Conservation (phyloP, 2,329 filamentous ascomycete genomes). For the Alternaria solani region DNA sequence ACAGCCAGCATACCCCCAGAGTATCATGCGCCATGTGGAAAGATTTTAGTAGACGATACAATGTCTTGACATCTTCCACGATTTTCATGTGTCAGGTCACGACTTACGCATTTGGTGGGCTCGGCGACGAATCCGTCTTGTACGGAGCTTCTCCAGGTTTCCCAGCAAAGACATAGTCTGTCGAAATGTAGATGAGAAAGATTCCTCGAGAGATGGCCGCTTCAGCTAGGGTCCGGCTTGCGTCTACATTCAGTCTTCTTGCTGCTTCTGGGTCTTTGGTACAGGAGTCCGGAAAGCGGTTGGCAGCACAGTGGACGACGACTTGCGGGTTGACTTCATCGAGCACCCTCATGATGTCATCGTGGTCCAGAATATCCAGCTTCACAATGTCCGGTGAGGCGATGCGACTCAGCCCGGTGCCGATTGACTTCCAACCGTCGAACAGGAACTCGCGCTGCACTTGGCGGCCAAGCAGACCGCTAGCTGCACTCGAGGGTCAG, state of each 20-base stretch:
- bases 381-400: slow-evolving; percentile 70
- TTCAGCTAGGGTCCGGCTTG: slow-evolving; percentile 71
- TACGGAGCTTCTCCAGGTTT: slow-evolving; percentile 84
- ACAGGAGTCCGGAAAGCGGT: slow-evolving; percentile 87
- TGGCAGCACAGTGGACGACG: slow-evolving; percentile 89
- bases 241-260: slow-evolving; percentile 75
- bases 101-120: slow-evolving; percentile 72
- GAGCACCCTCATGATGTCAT: slow-evolving; percentile 57
- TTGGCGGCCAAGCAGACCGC: slow-evolving; percentile 82
- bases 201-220: slow-evolving; percentile 69
- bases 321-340: slow-evolving; percentile 71
- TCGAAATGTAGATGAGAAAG: slow-evolving; percentile 79
- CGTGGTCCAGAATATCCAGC: slow-evolving; percentile 59
- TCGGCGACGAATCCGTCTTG: slow-evolving; percentile 67
- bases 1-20: not conserved
- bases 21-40: not conserved
- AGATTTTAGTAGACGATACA: not conserved
- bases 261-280: slow-evolving; percentile 80
- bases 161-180: slow-evolving; percentile 82
- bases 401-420: slow-evolving; percentile 72
- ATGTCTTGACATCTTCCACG: not conserved
- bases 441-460: slow-evolving; percentile 75
- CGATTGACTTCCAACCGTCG: slow-evolving; percentile 63
- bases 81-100: not conserved
- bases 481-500: slow-evolving; percentile 56